Percentiles rank a stretch among this genome's conserved stretches.
Conservation (phyloP, 352 stramenopile species). For the Pythium utonaiense region DNA sequence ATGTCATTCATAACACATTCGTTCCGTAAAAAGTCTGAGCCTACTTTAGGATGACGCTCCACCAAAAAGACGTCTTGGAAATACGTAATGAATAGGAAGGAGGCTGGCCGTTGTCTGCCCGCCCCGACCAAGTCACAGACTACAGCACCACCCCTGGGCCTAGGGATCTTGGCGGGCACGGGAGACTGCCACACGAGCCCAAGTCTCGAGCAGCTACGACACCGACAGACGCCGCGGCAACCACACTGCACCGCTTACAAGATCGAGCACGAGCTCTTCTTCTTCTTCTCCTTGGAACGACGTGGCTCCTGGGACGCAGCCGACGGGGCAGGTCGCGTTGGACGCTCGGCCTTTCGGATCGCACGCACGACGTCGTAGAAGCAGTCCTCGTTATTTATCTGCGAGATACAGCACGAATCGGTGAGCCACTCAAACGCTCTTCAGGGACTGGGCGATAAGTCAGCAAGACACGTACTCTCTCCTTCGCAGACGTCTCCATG, state of each 20-base stretch:
- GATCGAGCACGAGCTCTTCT: slow-evolving; percentile 54
- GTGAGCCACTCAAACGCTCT: neutral
- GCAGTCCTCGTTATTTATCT: slow-evolving; percentile 89
- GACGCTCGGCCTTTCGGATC: slow-evolving; percentile 78
- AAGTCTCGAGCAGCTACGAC: neutral
- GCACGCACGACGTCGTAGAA: slow-evolving; percentile 88
- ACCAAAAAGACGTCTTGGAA: slow-evolving; percentile 1
- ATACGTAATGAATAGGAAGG: neutral
- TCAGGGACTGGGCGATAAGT: neutral
- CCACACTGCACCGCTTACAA: slow-evolving; percentile 18
- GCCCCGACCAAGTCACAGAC: neutral
- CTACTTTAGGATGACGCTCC: neutral
- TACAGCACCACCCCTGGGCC: no score
- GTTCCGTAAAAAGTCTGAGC: neutral
- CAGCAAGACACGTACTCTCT: slow-evolving; percentile 54
- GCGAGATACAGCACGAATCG: neutral
- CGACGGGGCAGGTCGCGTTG: slow-evolving; percentile 20
- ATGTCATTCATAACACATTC: slow-evolving; percentile 2
- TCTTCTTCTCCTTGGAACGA: slow-evolving; percentile 51
- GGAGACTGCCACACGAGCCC: neutral
- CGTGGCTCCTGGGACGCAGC: neutral
- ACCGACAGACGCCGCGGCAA: neutral
- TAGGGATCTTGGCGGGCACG: no score
- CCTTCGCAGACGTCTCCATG: slow-evolving; percentile 88
- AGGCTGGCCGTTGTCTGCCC: neutral